A percentile compares a stretch with the other conserved stretches of the same genome.
These are phyloP conservation scores for Phalaenopsis hybrid DNA, from an alignment of 116 monocot species.

Conservation along the genomic window DNA sequence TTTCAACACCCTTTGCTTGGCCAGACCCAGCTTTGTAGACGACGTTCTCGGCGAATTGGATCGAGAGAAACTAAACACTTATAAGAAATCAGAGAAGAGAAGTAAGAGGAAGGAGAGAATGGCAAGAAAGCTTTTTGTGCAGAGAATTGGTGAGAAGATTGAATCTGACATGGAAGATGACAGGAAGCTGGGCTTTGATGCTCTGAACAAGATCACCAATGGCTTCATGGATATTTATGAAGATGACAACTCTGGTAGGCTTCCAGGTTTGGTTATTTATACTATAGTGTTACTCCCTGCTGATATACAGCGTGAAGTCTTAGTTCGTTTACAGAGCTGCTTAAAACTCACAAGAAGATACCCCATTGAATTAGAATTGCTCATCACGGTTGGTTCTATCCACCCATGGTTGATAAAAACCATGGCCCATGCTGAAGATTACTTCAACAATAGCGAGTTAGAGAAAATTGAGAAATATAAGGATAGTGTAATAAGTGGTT, in stretches of 20 bases:
- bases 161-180: conserved; percentile 38
- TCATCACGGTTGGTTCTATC: conserved; percentile 55
- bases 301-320: conserved; percentile 36
- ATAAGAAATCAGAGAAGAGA: conserved; percentile 19
- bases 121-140: conserved; percentile 56
- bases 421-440: conserved; percentile 26
- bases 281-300: conserved; percentile 45
- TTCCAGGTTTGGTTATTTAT: conserved; percentile 63
- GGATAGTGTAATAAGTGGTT: conserved; percentile 34
- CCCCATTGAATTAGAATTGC: conserved; percentile 47
- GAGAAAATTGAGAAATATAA: conserved; percentile 30
- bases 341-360: conserved; percentile 25
- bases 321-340: conserved; percentile 34
- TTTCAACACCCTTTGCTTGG: conserved; percentile 66
- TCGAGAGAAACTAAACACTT: conserved; percentile 3
- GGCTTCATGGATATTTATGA: conserved; percentile 52
- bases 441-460: conserved; percentile 39
- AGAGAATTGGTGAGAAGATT: conserved; percentile 52
- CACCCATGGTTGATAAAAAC: conserved; percentile 61
- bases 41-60: conserved; percentile 41
- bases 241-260: conserved; percentile 25
- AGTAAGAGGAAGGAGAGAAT: conserved; percentile 32
- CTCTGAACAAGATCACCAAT: conserved; percentile 40
- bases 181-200: conserved; percentile 36
- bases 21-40: conserved; percentile 49